Percentiles rank a stretch among this genome's conserved stretches.
These are phyloP conservation scores for Phascolomyces articulosus DNA, from an alignment of 371 early-diverging fungal species.

Conservation along the genomic window DNA sequence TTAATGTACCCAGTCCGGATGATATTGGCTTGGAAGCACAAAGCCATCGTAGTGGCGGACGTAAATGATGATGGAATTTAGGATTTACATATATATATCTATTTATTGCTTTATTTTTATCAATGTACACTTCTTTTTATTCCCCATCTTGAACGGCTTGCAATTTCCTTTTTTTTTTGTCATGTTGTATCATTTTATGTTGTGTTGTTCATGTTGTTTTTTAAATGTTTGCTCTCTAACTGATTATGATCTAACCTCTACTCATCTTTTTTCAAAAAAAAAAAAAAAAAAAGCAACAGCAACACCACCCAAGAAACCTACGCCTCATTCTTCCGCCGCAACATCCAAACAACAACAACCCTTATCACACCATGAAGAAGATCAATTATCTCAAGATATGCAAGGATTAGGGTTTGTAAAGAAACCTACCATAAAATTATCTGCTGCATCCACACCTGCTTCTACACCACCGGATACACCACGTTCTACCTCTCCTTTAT, in stretches of 20 bases:
- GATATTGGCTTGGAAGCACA: slow-evolving; percentile 75
- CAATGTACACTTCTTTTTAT: slow-evolving; percentile 3
- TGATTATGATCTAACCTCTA: too few relatives aligned
- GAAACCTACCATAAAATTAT: slow-evolving; percentile 3
- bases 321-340: background rate
- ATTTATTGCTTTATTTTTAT: too few relatives aligned
- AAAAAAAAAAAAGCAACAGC: too few relatives aligned
- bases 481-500: slow-evolving; percentile 35
- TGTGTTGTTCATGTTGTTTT: too few relatives aligned
- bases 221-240: too few relatives aligned
- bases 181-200: background rate
- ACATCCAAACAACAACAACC: slow-evolving; percentile 1
- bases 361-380: slow-evolving; percentile 21
- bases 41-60: slow-evolving; percentile 39
- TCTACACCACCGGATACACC: slow-evolving; percentile 21
- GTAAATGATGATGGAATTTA: slow-evolving; percentile 19
- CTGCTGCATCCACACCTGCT: slow-evolving; percentile 15
- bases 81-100: too few relatives aligned
- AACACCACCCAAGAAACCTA: slow-evolving; percentile 9
- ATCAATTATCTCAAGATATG: slow-evolving; percentile 55
- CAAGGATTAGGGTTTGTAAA: slow-evolving; percentile 48
- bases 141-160: slow-evolving; percentile 2
- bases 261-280: too few relatives aligned
- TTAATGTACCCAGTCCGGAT: slow-evolving; percentile 85
- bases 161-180: background rate